phyloP scores from a whole-genome alignment of 2,329 filamentous ascomycete genomes.

The Trichoderma simmonsii region DNA sequence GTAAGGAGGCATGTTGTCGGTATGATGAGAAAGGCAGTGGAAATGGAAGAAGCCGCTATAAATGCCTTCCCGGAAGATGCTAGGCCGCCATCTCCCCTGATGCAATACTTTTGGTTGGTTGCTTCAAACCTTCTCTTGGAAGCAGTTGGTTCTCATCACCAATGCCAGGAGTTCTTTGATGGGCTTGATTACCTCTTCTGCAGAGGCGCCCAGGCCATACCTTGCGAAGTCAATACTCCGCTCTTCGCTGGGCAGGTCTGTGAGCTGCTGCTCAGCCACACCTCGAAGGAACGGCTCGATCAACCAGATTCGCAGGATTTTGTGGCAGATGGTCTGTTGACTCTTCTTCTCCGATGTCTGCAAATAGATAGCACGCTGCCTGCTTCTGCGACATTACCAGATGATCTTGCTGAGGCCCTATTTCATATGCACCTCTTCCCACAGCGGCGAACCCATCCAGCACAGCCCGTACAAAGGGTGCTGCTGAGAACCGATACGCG shows the following conservation, averaged over 20 bases:
- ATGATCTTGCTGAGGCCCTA: slow-evolving; percentile 39
- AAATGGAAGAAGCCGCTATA: slow-evolving; percentile 16
- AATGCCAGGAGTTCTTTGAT: slow-evolving; percentile 46
- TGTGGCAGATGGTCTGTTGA: slow-evolving; percentile 31
- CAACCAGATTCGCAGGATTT: slow-evolving; percentile 29
- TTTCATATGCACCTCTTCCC: slow-evolving; percentile 68
- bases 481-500: slow-evolving; percentile 56
- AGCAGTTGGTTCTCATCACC: slow-evolving; percentile 30
- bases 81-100: slow-evolving; percentile 18
- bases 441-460: slow-evolving; percentile 34
- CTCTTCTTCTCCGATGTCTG: slow-evolving; percentile 32
- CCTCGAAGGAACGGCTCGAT: slow-evolving; percentile 40
- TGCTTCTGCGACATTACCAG: slow-evolving; percentile 26
- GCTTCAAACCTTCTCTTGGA: slow-evolving; percentile 35
- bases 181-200: slow-evolving; percentile 41
- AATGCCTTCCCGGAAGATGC: neutral
- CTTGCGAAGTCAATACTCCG: slow-evolving; percentile 32
- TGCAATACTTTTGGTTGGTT: slow-evolving; percentile 32
- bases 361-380: slow-evolving; percentile 28
- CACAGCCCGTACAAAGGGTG: slow-evolving; percentile 35
- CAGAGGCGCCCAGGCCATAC: slow-evolving; percentile 28
- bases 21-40: slow-evolving; percentile 32
- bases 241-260: slow-evolving; percentile 31
- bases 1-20: slow-evolving; percentile 33
- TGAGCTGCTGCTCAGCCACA: slow-evolving; percentile 38